Evolutionary conservation across 179 eudicot species (phyloP).

Genomic region (Actinidia arguta): DNA sequence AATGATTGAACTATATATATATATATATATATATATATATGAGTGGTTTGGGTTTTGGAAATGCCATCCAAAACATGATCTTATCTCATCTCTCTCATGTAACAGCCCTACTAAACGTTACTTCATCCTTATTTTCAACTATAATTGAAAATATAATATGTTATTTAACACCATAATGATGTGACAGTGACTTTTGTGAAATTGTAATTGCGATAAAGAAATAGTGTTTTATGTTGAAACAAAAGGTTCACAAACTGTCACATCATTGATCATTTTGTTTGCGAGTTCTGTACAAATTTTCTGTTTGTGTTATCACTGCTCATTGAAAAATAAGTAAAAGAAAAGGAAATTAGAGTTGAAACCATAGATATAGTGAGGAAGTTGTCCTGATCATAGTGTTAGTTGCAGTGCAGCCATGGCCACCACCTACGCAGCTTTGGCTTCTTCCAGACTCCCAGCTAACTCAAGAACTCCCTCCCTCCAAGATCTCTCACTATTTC

Average conservation of each 20-base stretch:
- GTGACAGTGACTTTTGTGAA: background rate
- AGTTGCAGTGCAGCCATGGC: slow-evolving; percentile 61
- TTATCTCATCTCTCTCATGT: slow-evolving; percentile 52
- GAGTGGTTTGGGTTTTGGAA: slow-evolving; percentile 55
- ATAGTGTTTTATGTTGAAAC: no score
- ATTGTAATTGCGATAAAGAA: no score
- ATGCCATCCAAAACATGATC: slow-evolving; percentile 53
- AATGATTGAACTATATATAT: slow-evolving; percentile 15
- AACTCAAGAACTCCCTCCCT: slow-evolving; percentile 47
- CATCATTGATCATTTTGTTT: no score
- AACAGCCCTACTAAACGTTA: slow-evolving; percentile 64
- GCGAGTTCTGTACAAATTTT: no score
- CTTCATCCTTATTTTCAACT: slow-evolving; percentile 46
- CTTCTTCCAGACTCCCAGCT: slow-evolving; percentile 80
- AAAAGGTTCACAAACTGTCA: no score
- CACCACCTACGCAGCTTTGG: slow-evolving; percentile 93
- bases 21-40: background rate
- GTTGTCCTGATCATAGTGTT: background rate
- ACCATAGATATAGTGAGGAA: background rate
- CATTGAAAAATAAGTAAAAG: background rate
- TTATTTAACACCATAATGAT: background rate
- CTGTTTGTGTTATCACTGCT: background rate
- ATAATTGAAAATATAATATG: slow-evolving; percentile 23
- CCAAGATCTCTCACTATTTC: slow-evolving; percentile 63
- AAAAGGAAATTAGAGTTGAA: background rate